A percentile compares a stretch with the other conserved stretches of the same genome.
Evolutionary conservation across 176 grass and related monocot genomes (phyloP).

Genomic region (Phoenix roebelenii): DNA sequence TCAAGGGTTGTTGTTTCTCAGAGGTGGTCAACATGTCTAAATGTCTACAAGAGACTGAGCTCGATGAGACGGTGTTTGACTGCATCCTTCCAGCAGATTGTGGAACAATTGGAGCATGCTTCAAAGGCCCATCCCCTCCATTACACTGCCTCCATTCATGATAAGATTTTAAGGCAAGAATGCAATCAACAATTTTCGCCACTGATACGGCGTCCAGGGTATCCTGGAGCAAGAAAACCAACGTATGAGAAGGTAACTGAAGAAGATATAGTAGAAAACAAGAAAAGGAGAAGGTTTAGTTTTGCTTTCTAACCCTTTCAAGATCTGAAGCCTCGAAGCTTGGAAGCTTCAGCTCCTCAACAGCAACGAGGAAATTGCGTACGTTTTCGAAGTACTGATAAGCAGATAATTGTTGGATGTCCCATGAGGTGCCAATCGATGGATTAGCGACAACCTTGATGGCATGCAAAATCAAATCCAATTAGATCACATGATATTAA

Average conservation of each 20-base stretch:
- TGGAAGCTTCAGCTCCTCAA: slow-evolving; percentile 51
- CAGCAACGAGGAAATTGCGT: slow-evolving; percentile 83
- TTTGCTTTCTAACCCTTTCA: slow-evolving; percentile 42
- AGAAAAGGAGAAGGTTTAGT: not conserved
- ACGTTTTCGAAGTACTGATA: slow-evolving; percentile 95
- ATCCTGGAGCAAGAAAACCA: slow-evolving; percentile 40
- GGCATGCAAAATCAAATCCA: not conserved
- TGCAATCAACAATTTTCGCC: slow-evolving; percentile 65
- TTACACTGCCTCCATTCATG: slow-evolving; percentile 43
- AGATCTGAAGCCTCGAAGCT: slow-evolving; percentile 79
- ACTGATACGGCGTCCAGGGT: slow-evolving; percentile 53
- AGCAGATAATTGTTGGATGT: slow-evolving; percentile 60
- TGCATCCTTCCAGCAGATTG: slow-evolving; percentile 21
- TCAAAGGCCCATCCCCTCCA: slow-evolving; percentile 32
- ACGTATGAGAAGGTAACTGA: no score
- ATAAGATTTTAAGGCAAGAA: slow-evolving; percentile 62
- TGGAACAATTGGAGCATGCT: slow-evolving; percentile 44
- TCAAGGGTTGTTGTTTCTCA: slow-evolving; percentile 19
- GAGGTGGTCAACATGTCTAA: slow-evolving; percentile 33
- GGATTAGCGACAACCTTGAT: slow-evolving; percentile 25
- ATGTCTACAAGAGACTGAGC: slow-evolving; percentile 21
- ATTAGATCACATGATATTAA: not conserved
- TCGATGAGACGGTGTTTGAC: slow-evolving; percentile 20
- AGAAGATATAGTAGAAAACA: not conserved
- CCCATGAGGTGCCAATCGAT: slow-evolving; percentile 24